phyloP scores from a whole-genome alignment of 2,329 filamentous ascomycete species.

The Verticillium klebahnii region DNA sequence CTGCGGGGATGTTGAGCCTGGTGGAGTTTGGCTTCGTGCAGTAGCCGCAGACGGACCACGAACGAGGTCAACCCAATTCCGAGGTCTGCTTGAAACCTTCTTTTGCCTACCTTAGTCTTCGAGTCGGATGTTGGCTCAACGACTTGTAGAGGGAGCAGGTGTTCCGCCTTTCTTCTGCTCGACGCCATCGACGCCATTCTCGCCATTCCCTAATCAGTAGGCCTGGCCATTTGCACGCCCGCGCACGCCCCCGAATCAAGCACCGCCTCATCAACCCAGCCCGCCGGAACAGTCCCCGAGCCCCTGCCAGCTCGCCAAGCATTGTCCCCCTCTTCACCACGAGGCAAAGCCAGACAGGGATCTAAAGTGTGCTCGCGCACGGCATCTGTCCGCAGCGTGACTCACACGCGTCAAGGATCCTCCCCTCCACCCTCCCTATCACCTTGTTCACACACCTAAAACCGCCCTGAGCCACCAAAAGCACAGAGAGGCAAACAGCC shows the following conservation, averaged over 20 bases:
- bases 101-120: not conserved
- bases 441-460: not conserved
- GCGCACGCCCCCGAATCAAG: conserved; percentile 6
- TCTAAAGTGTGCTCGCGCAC: not conserved
- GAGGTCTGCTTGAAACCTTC: too few species aligned
- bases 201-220: not conserved
- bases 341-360: not conserved
- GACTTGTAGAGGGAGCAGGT: not conserved
- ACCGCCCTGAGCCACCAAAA: not conserved
- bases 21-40: not conserved
- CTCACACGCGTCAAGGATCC: not conserved
- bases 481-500: not conserved
- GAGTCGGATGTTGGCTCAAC: not conserved
- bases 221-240: not conserved
- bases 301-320: not conserved
- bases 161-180: not conserved
- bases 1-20: not conserved
- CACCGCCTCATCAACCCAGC: not conserved
- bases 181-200: not conserved
- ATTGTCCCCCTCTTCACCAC: not conserved
- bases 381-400: not conserved
- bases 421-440: not conserved
- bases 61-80: too few species aligned
- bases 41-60: not conserved
- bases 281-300: not conserved